Conservation (phyloP, 371 early-diverging fungal species). For the Rhizomucor miehei region DNA sequence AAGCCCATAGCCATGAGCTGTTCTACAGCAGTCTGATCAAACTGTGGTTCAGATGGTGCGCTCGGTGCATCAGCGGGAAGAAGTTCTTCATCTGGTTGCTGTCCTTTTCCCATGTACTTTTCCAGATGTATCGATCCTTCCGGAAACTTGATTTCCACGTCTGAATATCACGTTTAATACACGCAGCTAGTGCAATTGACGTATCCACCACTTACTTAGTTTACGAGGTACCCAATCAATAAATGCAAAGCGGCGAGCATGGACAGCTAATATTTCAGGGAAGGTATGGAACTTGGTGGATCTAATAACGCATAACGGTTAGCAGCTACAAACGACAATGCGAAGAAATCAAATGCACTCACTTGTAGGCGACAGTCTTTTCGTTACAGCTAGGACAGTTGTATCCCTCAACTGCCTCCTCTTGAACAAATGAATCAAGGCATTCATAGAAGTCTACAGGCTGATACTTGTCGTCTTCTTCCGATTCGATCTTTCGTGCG, state of each 20-base stretch:
- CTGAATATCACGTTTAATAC: conserved; percentile 19
- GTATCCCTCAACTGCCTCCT: conserved; percentile 69
- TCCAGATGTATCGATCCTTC: conserved; percentile 53
- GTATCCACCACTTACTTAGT: conserved; percentile 66
- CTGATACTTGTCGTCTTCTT: conserved; percentile 41
- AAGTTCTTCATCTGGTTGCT: conserved; percentile 65
- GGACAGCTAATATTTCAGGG: conserved; percentile 80
- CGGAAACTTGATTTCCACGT: conserved; percentile 59
- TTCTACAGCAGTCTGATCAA: conserved; percentile 66
- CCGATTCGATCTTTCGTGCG: conserved; percentile 41
- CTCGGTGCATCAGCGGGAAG: conserved; percentile 66
- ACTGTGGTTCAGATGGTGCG: conserved; percentile 35
- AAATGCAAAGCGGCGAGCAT: conserved; percentile 82
- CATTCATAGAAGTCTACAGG: conserved; percentile 77
- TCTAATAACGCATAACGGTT: no score
- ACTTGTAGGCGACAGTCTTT: conserved; percentile 69
- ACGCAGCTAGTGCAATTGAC: no score
- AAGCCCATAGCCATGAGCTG: conserved; percentile 91
- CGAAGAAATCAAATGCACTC: conserved; percentile 17
- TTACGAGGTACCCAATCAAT: conserved; percentile 89
- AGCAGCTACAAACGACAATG: no score
- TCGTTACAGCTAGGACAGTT: conserved; percentile 77
- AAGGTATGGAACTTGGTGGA: conserved; percentile 77
- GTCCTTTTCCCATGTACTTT: conserved; percentile 63
- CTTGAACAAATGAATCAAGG: conserved; percentile 57